Base-by-base conservation (phyloP, 2,329 filamentous ascomycete genomes). In the Phaeosphaeria sp. region DNA sequence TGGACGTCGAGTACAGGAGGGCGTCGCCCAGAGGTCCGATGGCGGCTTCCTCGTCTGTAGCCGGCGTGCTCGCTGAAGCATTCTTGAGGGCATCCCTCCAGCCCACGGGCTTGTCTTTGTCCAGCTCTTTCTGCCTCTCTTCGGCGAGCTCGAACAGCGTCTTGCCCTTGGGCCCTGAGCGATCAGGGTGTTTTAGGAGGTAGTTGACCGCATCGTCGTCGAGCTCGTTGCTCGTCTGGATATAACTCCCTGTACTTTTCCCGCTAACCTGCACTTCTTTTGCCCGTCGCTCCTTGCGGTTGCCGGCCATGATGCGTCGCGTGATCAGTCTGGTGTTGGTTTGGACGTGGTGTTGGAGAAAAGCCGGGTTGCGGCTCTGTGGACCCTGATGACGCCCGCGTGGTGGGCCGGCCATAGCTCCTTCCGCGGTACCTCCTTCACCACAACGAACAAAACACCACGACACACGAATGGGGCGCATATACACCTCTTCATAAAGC, bases 111-210 rank as follows among this genome's bases (percentile, higher is more conserved):
- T 72, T 86, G 74, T 63, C 74, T 60, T 77, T 70, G 51, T 77
- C 67, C 17, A 83, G 73, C 33, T 80, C 74, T 21, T 69, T 68
- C 59, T 81, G 80, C 50, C 85, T 84, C 63, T 91, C 84, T 52
- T 89, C 83, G 57, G 91, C 91, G 27, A 93, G 74, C 55, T 93
- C 82, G 57, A 93, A 82, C n/a, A 95, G 82, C 0, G 91, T 94
- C 74, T 89, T 84, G 44, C 87, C 83, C 67, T 81, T 81, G 7
- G 83, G 88, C 5, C 73, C 73, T 50, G 86, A 87, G 58, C 88
- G 86, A 76, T 92, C 88, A 30, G 91, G 90, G n/a, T 91, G 87
- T 51, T 81, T 78, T 57, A 93, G 82, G 65, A 87, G 86, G 74
- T 91, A 84, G 57, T 83, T 77, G 44, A 82, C 65, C 81, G 78